A percentile compares a stretch with the other conserved stretches of the same genome.
Conservation (phyloP, 75 land plant genomes). For the Cunninghamia lanceolata region DNA sequence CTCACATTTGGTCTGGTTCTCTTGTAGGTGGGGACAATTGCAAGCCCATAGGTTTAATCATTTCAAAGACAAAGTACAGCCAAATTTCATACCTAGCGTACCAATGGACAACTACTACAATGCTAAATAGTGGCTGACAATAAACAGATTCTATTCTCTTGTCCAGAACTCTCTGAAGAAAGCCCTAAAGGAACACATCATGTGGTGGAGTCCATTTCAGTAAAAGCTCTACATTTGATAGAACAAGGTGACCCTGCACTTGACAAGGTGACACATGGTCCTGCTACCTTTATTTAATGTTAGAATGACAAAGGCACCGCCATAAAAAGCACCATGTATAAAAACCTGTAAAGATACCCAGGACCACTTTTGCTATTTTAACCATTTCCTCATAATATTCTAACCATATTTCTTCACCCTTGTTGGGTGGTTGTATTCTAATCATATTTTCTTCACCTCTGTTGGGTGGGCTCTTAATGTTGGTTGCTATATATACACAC, state of each 20-base stretch:
- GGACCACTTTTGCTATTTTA: background rate
- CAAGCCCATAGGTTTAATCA: too few relatives aligned
- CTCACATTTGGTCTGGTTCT: too few relatives aligned
- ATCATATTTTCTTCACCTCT: background rate
- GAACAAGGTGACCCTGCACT: too few relatives aligned
- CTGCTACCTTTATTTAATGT: background rate
- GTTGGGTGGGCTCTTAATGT: background rate
- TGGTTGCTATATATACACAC: background rate
- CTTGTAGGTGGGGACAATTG: too few relatives aligned
- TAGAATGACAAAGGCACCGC: background rate
- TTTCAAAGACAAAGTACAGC: too few relatives aligned
- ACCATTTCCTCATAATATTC: too few relatives aligned
- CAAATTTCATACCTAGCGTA: too few relatives aligned
- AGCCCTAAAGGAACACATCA: background rate
- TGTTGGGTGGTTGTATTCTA: background rate
- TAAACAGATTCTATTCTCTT: too few relatives aligned
- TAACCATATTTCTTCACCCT: background rate
- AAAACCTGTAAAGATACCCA: too few relatives aligned
- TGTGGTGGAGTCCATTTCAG: background rate
- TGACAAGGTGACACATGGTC: background rate
- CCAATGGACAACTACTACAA: too few relatives aligned
- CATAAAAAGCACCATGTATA: background rate
- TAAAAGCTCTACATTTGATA: background rate
- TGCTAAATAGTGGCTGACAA: too few relatives aligned
- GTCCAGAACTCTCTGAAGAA: too few relatives aligned